These are phyloP conservation scores for Haematococcus lacustris DNA, from an alignment of 139 green algal genomes.

Conservation along the genomic window DNA sequence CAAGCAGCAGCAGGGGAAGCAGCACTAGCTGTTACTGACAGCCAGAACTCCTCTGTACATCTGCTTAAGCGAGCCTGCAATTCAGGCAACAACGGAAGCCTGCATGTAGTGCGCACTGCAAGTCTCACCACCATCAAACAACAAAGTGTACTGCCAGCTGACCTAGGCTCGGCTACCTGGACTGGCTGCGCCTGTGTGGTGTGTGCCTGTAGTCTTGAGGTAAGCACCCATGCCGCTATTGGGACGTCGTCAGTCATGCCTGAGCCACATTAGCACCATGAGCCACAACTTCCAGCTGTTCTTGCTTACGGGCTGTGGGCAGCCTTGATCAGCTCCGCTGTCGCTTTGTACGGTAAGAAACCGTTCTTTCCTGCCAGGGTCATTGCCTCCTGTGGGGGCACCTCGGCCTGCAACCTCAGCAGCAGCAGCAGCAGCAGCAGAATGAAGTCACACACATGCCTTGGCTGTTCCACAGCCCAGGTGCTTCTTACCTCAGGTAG, in stretches of 20 bases:
- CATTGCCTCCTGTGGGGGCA: constrained; percentile 67
- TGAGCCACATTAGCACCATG: background rate
- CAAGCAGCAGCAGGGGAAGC: constrained; percentile 20
- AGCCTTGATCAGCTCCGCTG: constrained; percentile 53
- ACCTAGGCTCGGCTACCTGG: too few species aligned
- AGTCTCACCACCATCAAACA: too few species aligned
- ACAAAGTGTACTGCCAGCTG: too few species aligned
- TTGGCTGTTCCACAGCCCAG: too few species aligned
- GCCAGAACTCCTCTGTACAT: constrained; percentile 18
- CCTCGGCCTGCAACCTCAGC: constrained; percentile 50
- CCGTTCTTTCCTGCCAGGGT: constrained; percentile 60
- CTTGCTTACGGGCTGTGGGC: constrained; percentile 23
- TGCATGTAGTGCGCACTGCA: background rate
- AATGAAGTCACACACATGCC: too few species aligned
- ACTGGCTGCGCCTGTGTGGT: too few species aligned
- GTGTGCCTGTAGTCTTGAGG: too few species aligned
- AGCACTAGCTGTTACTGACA: constrained; percentile 2
- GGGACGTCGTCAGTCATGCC: constrained; percentile 4
- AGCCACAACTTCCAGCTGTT: background rate
- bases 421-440: background rate
- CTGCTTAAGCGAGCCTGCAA: background rate
- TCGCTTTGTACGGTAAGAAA: constrained; percentile 76
- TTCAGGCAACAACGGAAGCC: background rate
- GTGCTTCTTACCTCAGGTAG: too few species aligned
- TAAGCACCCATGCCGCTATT: too few species aligned